Conservation (phyloP, 202 grass and related monocot genomes). For the Saccharum hybrid region DNA sequence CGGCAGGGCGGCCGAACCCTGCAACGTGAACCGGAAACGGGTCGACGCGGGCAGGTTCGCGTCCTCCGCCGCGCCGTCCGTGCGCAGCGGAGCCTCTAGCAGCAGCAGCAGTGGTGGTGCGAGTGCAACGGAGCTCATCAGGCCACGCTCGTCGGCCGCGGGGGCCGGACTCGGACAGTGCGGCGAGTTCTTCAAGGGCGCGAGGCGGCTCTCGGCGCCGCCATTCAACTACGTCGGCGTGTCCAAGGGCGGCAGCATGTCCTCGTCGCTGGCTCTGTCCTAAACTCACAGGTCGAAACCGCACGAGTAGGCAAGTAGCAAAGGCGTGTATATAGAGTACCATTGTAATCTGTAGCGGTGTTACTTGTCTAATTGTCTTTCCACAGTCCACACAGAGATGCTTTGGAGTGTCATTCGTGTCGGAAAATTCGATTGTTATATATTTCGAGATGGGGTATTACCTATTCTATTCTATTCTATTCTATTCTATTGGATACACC, state of each 20-base stretch:
- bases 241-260: constrained; percentile 19
- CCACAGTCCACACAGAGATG: neutral
- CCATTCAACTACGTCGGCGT: constrained; percentile 20
- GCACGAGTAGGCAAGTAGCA: neutral
- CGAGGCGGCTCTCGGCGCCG: constrained; percentile 28
- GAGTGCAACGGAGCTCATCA: constrained; percentile 13
- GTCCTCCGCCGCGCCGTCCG: constrained; percentile 42
- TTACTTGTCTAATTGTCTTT: neutral
- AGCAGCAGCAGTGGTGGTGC: neutral
- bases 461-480: too few relatives aligned
- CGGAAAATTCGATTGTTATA: too few relatives aligned
- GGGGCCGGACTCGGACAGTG: constrained; percentile 21
- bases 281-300: neutral
- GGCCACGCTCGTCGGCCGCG: constrained; percentile 49
- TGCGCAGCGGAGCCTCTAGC: constrained; percentile 46
- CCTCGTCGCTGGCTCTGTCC: constrained; percentile 48
- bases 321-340: neutral
- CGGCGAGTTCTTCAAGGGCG: constrained; percentile 39
- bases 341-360: neutral
- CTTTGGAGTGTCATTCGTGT: neutral
- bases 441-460: too few relatives aligned
- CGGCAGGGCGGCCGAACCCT: constrained; percentile 44
- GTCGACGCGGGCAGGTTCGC: constrained; percentile 41
- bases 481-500: too few relatives aligned
- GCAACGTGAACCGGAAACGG: constrained; percentile 49